Conservation (phyloP, 2,329 filamentous ascomycete species). For the Westerdykella ornata region DNA sequence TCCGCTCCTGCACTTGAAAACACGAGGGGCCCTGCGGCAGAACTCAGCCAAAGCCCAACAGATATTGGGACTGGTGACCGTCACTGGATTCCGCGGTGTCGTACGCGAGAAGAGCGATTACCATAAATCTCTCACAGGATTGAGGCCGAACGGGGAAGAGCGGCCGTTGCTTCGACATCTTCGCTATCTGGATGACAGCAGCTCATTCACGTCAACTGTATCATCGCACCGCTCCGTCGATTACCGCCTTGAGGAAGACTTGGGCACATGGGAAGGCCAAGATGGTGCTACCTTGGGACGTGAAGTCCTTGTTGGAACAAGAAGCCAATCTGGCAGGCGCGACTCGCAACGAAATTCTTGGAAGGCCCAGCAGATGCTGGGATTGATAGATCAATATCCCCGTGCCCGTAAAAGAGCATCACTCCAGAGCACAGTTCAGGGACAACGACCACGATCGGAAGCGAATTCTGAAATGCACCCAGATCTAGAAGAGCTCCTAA, state of each 20-base stretch:
- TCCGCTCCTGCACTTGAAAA: too few relatives aligned
- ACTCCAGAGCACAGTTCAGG: too few relatives aligned
- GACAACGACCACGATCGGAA: too few relatives aligned
- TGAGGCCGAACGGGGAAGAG: not conserved
- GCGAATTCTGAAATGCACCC: too few relatives aligned
- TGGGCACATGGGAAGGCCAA: not conserved
- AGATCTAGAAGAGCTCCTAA: too few relatives aligned
- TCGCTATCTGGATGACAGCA: not conserved
- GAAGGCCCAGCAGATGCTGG: too few relatives aligned
- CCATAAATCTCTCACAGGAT: not conserved
- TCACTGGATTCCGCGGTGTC: not conserved
- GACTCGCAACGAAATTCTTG: too few relatives aligned
- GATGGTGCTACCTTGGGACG: not conserved
- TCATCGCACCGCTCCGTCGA: not conserved
- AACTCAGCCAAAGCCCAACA: constrained; percentile 23
- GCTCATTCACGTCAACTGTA: not conserved
- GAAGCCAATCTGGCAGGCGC: too few relatives aligned
- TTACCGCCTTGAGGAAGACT: not conserved
- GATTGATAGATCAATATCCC: too few relatives aligned
- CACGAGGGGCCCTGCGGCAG: constrained; percentile 1
- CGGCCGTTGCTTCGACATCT: not conserved
- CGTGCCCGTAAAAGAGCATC: too few relatives aligned
- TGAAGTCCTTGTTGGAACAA: too few relatives aligned
- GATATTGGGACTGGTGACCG: constrained; percentile 20
- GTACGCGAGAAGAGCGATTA: not conserved